Conservation (phyloP, 345 rosid species). For the Murraya paniculata region DNA sequence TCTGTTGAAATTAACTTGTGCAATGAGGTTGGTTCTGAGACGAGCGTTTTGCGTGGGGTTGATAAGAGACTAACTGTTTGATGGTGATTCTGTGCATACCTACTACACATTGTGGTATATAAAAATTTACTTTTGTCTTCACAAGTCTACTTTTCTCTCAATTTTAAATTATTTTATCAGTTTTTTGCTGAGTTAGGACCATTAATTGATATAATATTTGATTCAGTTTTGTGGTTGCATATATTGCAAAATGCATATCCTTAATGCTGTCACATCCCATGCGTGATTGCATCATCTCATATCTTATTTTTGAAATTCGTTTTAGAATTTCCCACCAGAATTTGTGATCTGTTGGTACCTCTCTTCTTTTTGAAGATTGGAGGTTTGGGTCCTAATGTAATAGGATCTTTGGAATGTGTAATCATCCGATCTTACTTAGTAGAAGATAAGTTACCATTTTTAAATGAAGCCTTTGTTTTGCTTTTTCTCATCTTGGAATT, state of each 20-base stretch:
- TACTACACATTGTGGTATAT: background rate
- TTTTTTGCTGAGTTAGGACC: background rate
- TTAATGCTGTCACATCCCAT: background rate
- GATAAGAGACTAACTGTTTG: background rate
- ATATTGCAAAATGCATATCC: background rate
- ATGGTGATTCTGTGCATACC: background rate
- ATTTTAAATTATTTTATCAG: background rate
- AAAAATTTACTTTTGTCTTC: background rate
- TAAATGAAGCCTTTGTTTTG: background rate
- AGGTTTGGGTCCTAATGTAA: background rate
- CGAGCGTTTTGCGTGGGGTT: background rate
- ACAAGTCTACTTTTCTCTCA: background rate
- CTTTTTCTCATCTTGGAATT: background rate
- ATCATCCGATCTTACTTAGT: background rate
- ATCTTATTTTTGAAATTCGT: background rate
- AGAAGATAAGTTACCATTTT: background rate
- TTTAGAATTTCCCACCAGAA: background rate
- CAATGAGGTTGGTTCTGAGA: background rate
- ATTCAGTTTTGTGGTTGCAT: background rate
- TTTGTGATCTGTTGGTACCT: background rate
- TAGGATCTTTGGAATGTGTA: background rate
- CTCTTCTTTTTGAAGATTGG: background rate
- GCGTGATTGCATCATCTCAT: slow-evolving; percentile 1
- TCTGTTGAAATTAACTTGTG: background rate
- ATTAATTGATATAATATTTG: background rate